Evolutionary conservation across 176 grass and related monocot genomes (phyloP).

Genomic region (Themeda triandra): DNA sequence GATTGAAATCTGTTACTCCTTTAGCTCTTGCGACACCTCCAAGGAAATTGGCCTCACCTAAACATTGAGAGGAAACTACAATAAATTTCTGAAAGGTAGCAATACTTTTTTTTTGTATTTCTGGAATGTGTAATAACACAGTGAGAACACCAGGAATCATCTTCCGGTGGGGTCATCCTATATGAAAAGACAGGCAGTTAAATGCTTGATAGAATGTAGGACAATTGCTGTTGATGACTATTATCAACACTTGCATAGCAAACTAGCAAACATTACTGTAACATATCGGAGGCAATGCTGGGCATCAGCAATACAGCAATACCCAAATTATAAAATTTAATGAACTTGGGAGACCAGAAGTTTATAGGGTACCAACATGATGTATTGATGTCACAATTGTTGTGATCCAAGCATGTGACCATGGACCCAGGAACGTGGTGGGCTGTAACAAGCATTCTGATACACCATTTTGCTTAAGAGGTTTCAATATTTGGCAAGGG

Average conservation of each 20-base stretch:
- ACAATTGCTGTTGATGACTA: neutral
- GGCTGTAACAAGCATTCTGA: neutral
- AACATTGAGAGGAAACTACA: neutral
- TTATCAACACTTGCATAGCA: neutral
- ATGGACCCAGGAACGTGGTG: neutral
- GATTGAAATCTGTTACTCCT: slow-evolving; percentile 73
- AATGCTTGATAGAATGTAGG: neutral
- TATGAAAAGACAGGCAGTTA: neutral
- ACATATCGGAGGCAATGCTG: slow-evolving; percentile 15
- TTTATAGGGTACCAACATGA: neutral
- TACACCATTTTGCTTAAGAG: neutral
- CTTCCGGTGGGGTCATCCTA: too few species aligned
- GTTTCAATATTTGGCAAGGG: neutral
- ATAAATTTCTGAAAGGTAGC: slow-evolving; percentile 3
- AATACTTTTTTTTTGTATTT: neutral
- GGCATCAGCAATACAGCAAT: neutral
- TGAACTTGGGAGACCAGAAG: neutral
- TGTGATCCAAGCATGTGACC: neutral
- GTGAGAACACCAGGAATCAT: too few species aligned
- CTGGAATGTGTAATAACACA: neutral
- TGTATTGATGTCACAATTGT: neutral
- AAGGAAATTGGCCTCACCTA: slow-evolving; percentile 97
- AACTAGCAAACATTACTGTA: neutral
- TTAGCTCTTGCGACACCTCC: slow-evolving; percentile 85
- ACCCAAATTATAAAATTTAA: neutral